Conservation (phyloP, 768 basidiomycete genomes). For the Suillus alpinus region DNA sequence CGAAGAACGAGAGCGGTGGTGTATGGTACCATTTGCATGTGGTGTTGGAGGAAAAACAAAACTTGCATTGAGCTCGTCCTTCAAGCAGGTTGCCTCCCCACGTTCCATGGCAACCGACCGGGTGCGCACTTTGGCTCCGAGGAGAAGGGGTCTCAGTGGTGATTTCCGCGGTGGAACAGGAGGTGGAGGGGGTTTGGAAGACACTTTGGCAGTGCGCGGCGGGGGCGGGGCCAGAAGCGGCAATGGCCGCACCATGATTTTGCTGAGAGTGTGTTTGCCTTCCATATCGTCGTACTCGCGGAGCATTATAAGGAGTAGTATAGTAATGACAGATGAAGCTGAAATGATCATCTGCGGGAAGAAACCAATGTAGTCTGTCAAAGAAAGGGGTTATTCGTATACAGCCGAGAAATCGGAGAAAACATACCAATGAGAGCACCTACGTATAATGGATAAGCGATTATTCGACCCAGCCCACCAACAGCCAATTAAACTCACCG, state of each 20-base stretch:
- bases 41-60: slow-evolving; percentile 41
- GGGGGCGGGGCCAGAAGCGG: slow-evolving; percentile 4
- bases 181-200: background rate
- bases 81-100: slow-evolving; percentile 36
- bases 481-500: slow-evolving; percentile 24
- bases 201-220: slow-evolving; percentile 4
- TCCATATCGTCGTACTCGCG: slow-evolving; percentile 31
- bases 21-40: background rate
- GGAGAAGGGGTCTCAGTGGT: slow-evolving; percentile 20
- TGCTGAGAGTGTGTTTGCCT: background rate
- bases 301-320: slow-evolving; percentile 42
- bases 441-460: slow-evolving; percentile 13
- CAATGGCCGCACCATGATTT: slow-evolving; percentile 12
- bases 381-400: background rate
- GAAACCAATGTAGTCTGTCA: slow-evolving; percentile 51
- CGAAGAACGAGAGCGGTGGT: slow-evolving; percentile 14
- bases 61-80: slow-evolving; percentile 37
- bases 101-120: slow-evolving; percentile 33
- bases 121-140: slow-evolving; percentile 26
- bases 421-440: slow-evolving; percentile 48
- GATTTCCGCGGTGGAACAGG: background rate
- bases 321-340: slow-evolving; percentile 37
- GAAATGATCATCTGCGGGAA: slow-evolving; percentile 57
- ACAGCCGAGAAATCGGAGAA: background rate
- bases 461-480: background rate